A percentile compares a stretch with the other conserved stretches of the same genome.
Conservation (phyloP, 257 asterid species). For the Catharanthus roseus region DNA sequence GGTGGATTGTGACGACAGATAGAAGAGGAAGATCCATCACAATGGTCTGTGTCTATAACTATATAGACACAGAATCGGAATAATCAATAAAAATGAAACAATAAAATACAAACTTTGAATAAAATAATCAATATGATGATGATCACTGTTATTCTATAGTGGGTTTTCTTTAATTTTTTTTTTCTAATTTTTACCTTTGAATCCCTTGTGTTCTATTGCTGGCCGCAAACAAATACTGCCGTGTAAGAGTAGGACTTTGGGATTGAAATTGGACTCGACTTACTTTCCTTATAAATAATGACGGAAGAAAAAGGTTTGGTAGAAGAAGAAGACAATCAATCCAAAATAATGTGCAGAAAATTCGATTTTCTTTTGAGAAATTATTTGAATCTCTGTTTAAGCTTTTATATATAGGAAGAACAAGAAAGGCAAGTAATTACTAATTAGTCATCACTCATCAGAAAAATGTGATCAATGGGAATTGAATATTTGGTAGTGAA, state of each 20-base stretch:
- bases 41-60: conserved; percentile 5
- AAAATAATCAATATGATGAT: too few species aligned
- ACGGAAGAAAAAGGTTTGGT: neutral
- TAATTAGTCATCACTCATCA: too few species aligned
- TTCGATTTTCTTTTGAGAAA: neutral
- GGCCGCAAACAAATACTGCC: conserved; percentile 6
- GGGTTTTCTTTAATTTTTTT: too few species aligned
- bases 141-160: too few species aligned
- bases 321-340: too few species aligned
- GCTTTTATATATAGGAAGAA: neutral
- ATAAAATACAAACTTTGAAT: neutral
- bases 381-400: neutral
- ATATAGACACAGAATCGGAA: neutral
- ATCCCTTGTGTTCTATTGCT: neutral
- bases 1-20: conserved; percentile 20
- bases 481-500: neutral
- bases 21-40: conserved; percentile 19
- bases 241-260: conserved; percentile 10
- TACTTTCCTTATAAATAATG: too few species aligned
- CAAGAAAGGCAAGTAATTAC: too few species aligned
- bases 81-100: neutral
- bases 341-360: neutral
- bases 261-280: too few species aligned
- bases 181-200: neutral
- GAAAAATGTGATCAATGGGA: too few species aligned